Conservation (phyloP, 2,329 filamentous ascomycete genomes). For the Aurifilum marmelostoma region DNA sequence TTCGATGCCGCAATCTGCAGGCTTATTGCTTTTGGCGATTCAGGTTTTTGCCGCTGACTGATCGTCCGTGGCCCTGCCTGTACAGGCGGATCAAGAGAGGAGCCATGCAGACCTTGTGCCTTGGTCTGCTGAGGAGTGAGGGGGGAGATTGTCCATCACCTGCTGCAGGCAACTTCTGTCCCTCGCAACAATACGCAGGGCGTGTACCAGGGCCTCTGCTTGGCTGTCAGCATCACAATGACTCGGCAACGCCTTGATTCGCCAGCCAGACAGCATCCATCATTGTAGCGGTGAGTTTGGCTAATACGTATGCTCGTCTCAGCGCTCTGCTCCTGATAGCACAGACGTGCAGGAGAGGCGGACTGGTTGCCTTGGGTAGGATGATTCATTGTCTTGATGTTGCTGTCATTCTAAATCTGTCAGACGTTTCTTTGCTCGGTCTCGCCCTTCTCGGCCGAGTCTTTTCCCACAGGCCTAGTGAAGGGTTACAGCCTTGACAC, state of each 20-base stretch:
- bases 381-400: neutral
- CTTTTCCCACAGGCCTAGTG: neutral
- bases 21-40: neutral
- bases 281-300: constrained; percentile 11
- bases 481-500: neutral
- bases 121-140: neutral
- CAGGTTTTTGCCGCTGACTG: constrained; percentile 11
- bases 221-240: constrained; percentile 15
- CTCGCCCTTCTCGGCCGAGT: neutral
- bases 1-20: neutral
- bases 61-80: neutral
- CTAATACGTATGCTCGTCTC: neutral
- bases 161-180: neutral
- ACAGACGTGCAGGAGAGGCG: neutral
- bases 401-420: neutral
- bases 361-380: neutral
- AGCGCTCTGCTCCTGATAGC: neutral
- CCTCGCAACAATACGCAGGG: neutral
- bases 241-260: constrained; percentile 19
- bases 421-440: neutral
- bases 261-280: neutral
- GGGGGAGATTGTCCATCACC: neutral
- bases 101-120: neutral
- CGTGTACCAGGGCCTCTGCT: neutral
- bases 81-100: too few relatives aligned